Evolutionary conservation across 306 rosid species (phyloP).

Genomic region (Cucumis melo): DNA sequence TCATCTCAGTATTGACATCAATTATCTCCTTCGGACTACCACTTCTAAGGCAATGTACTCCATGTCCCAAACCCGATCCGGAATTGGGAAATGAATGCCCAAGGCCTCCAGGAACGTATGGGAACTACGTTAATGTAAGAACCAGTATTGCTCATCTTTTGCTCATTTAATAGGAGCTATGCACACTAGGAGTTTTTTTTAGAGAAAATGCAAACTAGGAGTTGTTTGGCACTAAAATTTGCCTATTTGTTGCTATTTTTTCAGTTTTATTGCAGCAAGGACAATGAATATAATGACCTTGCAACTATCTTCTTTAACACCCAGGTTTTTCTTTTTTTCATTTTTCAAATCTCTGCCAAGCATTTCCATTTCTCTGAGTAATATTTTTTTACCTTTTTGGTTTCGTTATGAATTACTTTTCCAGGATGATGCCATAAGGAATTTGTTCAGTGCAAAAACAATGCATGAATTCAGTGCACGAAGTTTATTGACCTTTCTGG

Average conservation of each 20-base stretch:
- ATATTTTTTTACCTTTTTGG: neutral
- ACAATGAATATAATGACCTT: constrained; percentile 90
- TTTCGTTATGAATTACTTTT: constrained; percentile 6
- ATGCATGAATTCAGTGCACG: constrained; percentile 86
- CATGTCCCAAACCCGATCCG: constrained; percentile 70
- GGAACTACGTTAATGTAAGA: constrained; percentile 97
- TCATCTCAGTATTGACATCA: constrained; percentile 71
- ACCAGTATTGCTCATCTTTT: neutral
- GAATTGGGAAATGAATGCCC: constrained; percentile 80
- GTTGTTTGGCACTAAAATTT: constrained; percentile 4
- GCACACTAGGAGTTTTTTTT: neutral
- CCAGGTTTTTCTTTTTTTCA: constrained; percentile 41
- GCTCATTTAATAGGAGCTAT: neutral
- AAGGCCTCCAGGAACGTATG: constrained; percentile 82
- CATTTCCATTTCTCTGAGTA: constrained; percentile 1
- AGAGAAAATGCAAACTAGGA: neutral
- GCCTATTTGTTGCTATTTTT: constrained; percentile 8
- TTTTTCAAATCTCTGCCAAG: constrained; percentile 2
- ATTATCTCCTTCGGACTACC: constrained; percentile 84
- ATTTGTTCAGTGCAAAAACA: constrained; percentile 96
- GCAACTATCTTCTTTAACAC: constrained; percentile 96
- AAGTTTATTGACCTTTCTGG: constrained; percentile 92
- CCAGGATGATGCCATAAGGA: constrained; percentile 98
- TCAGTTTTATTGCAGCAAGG: constrained; percentile 83
- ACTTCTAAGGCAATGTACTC: constrained; percentile 74